These are phyloP conservation scores for Skeletonema potamos DNA, from an alignment of 108 stramenopile species.

Conservation along the genomic window DNA sequence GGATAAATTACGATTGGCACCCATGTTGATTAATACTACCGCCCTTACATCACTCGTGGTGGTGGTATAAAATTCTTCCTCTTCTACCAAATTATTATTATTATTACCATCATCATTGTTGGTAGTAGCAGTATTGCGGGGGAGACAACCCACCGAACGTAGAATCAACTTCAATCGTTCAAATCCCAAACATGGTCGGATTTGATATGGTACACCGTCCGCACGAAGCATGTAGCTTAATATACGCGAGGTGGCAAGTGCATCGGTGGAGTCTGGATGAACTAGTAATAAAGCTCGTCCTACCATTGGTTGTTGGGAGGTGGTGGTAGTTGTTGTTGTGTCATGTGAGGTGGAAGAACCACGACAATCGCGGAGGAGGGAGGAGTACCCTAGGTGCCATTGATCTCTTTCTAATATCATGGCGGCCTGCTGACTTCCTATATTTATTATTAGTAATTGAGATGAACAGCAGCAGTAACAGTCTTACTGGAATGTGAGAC, in stretches of 20 bases:
- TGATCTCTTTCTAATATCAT: slow-evolving; percentile 78
- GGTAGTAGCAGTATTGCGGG: neutral
- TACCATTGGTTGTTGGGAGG: neutral
- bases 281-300: slow-evolving; percentile 63
- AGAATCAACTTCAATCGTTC: slow-evolving; percentile 10
- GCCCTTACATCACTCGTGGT: slow-evolving; percentile 43
- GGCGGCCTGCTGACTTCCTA: neutral
- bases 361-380: slow-evolving; percentile 75
- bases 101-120: neutral
- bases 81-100: slow-evolving; percentile 5
- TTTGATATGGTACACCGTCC: slow-evolving; percentile 72
- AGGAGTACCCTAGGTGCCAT: slow-evolving; percentile 79
- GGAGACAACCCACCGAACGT: slow-evolving; percentile 22
- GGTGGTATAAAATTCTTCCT: neutral
- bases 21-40: slow-evolving; percentile 73
- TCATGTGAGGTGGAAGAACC: slow-evolving; percentile 4
- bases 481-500: too few relatives aligned
- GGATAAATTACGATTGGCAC: slow-evolving; percentile 68
- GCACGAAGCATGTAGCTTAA: slow-evolving; percentile 71
- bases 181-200: slow-evolving; percentile 58
- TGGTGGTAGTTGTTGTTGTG: neutral
- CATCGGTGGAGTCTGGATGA: slow-evolving; percentile 70
- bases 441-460: neutral
- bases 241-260: slow-evolving; percentile 75
- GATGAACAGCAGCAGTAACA: too few relatives aligned